Evolutionary conservation across 257 asterid species (phyloP), one percentile per base, ranked within the genome.

Genomic region (Gynochthodes officinalis): DNA sequence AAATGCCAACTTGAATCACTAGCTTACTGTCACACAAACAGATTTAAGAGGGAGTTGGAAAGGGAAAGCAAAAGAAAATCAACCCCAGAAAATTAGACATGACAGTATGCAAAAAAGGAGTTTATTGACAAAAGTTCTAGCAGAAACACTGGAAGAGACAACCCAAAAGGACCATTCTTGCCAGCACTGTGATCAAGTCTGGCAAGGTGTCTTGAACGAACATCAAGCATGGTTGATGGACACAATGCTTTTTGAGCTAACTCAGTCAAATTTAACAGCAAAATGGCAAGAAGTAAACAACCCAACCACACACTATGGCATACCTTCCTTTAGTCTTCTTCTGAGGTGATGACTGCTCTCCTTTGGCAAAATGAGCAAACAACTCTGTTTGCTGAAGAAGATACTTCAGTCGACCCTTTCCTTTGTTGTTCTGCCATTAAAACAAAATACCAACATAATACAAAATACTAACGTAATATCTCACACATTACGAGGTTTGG

Each of bases 361-460:
- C 89, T 84, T 95, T 95, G 43, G 99, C 99, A 85, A 95, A 95
- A 86, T 95, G 99, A 60, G 99, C 89, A 90, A 95, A 95, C 57
- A 95, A 77, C 85, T 95, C 99, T 4, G 99, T 95, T 82, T 95
- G 99, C 92, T 90, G 92, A 79, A 95, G 87, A 65, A 95, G 96
- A 86, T 90, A 95, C 72, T 89, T 90, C 79, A 95, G 76, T 33
- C 98, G 94, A 39, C 99, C 99, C 77, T 92, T 89, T 69, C 99
- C 99, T 84, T 75, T 90, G 81, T 86, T 95, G 83, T 88, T 92
- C 98, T 95, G 94, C 68, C 77, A 59, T 82, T 32, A 18, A 50
- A 48, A 81, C 54, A 64, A 54, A 76, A 67, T 54, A 54, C 42
- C 50, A 75, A 48, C 23, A 55, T 32, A 5, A 64, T 64, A 67